These are phyloP conservation scores for Avena insularis DNA, from an alignment of 176 grass and related monocot genomes.

Conservation along the genomic window DNA sequence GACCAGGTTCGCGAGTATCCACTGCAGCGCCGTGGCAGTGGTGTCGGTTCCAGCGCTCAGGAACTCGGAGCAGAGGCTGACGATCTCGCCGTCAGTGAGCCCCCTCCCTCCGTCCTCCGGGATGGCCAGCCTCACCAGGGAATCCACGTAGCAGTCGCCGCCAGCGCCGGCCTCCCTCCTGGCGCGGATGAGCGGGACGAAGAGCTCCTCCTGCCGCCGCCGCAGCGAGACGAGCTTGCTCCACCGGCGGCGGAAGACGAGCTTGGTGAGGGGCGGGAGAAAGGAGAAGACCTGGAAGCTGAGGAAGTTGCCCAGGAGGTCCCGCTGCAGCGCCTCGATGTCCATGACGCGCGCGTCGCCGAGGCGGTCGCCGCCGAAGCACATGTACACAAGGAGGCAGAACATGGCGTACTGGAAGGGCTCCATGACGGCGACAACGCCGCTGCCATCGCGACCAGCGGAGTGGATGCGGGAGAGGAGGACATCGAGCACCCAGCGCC, in stretches of 20 bases:
- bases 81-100: constrained; percentile 52
- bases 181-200: constrained; percentile 55
- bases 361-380: constrained; percentile 65
- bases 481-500: constrained; percentile 53
- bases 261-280: constrained; percentile 53
- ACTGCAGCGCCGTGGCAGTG: constrained; percentile 54
- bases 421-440: constrained; percentile 54
- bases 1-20: constrained; percentile 59
- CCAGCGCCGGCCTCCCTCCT: constrained; percentile 31
- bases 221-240: constrained; percentile 51
- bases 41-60: constrained; percentile 60
- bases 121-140: constrained; percentile 33
- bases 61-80: constrained; percentile 68
- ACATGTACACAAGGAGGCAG: constrained; percentile 75
- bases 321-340: constrained; percentile 51
- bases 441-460: not conserved
- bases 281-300: constrained; percentile 63
- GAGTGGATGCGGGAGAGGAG: constrained; percentile 35
- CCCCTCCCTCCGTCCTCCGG: constrained; percentile 40
- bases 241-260: constrained; percentile 63
- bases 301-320: constrained; percentile 37
- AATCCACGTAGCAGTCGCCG: constrained; percentile 46
- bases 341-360: constrained; percentile 36
- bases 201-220: constrained; percentile 55
- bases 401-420: constrained; percentile 80